Evolutionary conservation across 208 protist genomes (phyloP).

Genomic region (Leishmania guyanensis): DNA sequence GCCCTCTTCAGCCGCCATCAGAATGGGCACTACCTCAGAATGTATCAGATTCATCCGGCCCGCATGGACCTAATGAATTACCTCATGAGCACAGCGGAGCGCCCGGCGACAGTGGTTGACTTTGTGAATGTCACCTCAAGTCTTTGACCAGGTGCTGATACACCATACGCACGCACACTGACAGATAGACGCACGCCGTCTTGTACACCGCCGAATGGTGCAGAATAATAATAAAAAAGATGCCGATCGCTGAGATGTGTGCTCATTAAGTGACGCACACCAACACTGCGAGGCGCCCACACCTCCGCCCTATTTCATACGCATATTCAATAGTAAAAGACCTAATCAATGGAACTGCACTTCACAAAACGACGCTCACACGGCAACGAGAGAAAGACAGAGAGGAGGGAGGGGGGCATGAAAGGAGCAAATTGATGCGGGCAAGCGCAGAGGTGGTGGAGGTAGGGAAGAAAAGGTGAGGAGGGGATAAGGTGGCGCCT

Average conservation of each 20-base stretch:
- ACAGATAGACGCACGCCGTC: neutral
- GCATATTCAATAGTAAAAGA: neutral
- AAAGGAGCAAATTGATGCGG: neutral
- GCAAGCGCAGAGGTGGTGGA: neutral
- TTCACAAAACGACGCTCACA: neutral
- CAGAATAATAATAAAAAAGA: neutral
- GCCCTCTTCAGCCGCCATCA: constrained; percentile 52
- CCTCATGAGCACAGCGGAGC: constrained; percentile 31
- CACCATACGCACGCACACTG: neutral
- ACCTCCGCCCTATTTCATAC: neutral
- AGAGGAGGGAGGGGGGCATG: neutral
- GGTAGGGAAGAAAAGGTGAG: neutral
- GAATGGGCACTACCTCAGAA: constrained; percentile 36
- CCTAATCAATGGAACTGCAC: neutral
- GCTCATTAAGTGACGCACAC: neutral
- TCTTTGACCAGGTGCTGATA: constrained; percentile 23
- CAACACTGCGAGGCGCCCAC: neutral
- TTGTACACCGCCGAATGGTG: neutral
- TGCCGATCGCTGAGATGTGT: neutral
- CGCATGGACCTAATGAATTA: constrained; percentile 38
- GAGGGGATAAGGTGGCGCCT: neutral
- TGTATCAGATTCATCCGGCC: constrained; percentile 44
- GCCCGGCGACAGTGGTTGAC: constrained; percentile 44
- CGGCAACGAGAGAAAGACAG: neutral
- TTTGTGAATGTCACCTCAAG: constrained; percentile 52